Percentiles rank a stretch among this genome's conserved stretches.
Conservation (phyloP, 179 eudicot genomes). For the Beta macrorhiza region DNA sequence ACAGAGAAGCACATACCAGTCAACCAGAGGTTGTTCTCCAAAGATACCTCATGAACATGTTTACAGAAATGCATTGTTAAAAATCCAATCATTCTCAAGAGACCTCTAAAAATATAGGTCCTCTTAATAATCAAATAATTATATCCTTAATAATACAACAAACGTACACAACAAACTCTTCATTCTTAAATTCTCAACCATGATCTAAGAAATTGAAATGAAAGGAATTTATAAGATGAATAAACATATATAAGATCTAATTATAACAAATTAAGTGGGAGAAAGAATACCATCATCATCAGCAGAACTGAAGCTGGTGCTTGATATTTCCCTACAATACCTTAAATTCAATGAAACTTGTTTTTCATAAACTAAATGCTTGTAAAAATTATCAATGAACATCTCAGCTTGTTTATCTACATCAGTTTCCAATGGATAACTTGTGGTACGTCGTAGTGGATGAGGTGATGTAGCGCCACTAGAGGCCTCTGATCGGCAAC, state of each 20-base stretch:
- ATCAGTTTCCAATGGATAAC: constrained; percentile 24
- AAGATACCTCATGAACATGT: neutral
- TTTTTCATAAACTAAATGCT: constrained; percentile 29
- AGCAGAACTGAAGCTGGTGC: constrained; percentile 18
- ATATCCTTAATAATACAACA: neutral
- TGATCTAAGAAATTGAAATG: neutral
- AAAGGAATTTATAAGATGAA: neutral
- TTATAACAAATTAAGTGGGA: neutral
- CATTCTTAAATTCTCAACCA: neutral
- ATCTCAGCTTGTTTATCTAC: constrained; percentile 32
- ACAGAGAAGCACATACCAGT: neutral
- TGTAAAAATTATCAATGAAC: constrained; percentile 34
- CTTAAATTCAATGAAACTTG: constrained; percentile 36
- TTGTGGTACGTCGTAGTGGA: constrained; percentile 23
- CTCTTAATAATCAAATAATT: neutral
- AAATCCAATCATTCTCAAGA: neutral
- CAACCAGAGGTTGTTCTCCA: neutral
- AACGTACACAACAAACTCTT: neutral
- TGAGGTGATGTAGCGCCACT: constrained; percentile 17
- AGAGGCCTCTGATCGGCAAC: constrained; percentile 13
- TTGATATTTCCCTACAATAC: constrained; percentile 14
- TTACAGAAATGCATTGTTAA: neutral
- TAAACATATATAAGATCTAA: too few species aligned
- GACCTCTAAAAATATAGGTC: neutral
- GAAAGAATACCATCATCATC: constrained; percentile 17